Conservation (phyloP, 2,329 filamentous ascomycete genomes). For the Cordyceps farinosa region DNA sequence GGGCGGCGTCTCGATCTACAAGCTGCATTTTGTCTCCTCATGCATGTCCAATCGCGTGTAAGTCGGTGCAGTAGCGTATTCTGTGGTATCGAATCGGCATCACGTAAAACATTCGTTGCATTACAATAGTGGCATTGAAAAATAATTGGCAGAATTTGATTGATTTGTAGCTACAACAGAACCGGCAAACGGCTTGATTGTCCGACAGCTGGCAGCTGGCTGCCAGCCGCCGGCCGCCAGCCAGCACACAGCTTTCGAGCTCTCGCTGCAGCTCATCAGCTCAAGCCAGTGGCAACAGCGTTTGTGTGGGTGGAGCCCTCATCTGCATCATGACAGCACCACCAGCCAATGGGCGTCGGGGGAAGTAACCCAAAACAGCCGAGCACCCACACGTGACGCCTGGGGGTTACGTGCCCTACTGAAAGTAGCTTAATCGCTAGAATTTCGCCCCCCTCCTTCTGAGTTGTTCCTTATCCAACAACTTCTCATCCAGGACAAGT, state of each 20-base stretch:
- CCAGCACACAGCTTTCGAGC: not conserved
- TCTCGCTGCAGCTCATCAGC: not conserved
- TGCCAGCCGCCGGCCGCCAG: not conserved
- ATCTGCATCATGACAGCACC: slow-evolving; percentile 6
- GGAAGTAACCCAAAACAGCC: slow-evolving; percentile 9
- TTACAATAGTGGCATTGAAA: not conserved
- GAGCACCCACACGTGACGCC: slow-evolving; percentile 30
- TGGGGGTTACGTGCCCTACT: slow-evolving; percentile 38
- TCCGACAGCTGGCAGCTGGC: not conserved
- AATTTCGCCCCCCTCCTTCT: slow-evolving; percentile 29
- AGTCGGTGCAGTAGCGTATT: slow-evolving; percentile 1
- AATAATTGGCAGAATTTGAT: not conserved
- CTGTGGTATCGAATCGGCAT: not conserved
- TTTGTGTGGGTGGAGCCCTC: slow-evolving; percentile 1
- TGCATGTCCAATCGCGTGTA: not conserved
- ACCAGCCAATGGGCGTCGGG: not conserved
- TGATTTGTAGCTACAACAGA: not conserved
- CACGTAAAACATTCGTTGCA: not conserved
- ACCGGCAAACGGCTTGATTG: not conserved
- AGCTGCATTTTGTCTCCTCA: not conserved
- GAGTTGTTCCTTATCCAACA: slow-evolving; percentile 41
- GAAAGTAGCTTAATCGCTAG: slow-evolving; percentile 29
- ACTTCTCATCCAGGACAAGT: slow-evolving; percentile 46
- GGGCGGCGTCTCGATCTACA: not conserved
- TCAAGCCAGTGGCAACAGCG: not conserved